Base-by-base conservation (phyloP, 352 stramenopile genomes). In the Pythium rhizo-oryzae region DNA sequence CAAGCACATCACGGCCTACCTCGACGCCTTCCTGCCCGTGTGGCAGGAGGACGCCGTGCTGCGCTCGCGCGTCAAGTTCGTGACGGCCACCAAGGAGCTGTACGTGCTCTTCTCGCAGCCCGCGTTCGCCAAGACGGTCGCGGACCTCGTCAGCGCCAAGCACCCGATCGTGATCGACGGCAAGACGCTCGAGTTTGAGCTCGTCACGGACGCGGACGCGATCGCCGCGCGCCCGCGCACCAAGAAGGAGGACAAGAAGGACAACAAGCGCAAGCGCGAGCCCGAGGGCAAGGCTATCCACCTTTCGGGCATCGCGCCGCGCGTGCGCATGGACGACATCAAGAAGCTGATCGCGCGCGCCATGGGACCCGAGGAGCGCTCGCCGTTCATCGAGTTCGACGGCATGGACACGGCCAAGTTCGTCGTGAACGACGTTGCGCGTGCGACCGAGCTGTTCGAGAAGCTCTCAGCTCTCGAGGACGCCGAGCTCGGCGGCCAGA, bases 301-400 rank as follows among this genome's bases (percentile, higher is more conserved):
- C 74, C 91, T 96, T 62, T 91, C 87, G 21, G 90, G 92, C 76
- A 90, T 96, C 50, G 85, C 82, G 35, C 78, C 65, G 46, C 79
- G 80, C 39, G 86, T 91, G 44, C 84, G 82, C 47, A 71, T 94
- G 47, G 80, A 90, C 65, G 87, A 96, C 64, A 91, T 94, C 57
- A 95, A 96, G 81, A 84, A 94, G 70, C 72, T 94, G 4, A 64
- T 97, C 50, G 76, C 81, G 8, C 74, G 65, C 1, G 86, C 81
- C 33, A 77, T 89, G 65, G 81, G 82, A 24, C 66, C 82, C 3
- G 65, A 68, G 5, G 62, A 60, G 39, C 83, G 84, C 44, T 81
- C 82, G 51, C 88, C 86, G 21, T 96, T 85, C 70, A 85, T 96
- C 52, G 84, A 93, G 67, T 96, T 89, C 67, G 80, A 93, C 57